These are phyloP conservation scores for Tolypocladium endophyticum DNA, from an alignment of 2,329 filamentous ascomycete species.

Conservation along the genomic window DNA sequence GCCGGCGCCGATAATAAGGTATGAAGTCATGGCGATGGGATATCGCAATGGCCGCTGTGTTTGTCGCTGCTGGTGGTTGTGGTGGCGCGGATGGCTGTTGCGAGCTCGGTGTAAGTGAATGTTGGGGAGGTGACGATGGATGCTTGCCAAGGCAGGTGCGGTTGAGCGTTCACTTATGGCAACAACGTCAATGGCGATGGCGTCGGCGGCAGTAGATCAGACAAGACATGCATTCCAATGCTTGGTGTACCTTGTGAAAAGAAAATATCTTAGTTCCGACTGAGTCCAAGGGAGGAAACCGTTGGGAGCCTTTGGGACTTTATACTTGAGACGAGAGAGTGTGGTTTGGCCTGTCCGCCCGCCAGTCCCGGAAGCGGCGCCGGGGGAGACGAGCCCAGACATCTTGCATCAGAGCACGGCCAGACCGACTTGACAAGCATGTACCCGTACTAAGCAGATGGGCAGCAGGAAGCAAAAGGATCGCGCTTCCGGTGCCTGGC, in stretches of 20 bases:
- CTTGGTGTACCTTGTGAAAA: neutral
- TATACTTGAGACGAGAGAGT: slow-evolving; percentile 3
- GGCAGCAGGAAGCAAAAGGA: neutral
- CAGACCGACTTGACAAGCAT: neutral
- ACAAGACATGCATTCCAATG: slow-evolving; percentile 5
- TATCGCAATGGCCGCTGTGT: neutral
- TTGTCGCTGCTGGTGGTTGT: neutral
- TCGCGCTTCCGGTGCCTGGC: neutral
- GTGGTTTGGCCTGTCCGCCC: neutral
- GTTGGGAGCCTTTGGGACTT: slow-evolving; percentile 4
- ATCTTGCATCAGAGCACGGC: neutral
- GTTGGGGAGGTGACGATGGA: neutral
- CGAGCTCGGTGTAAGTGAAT: neutral
- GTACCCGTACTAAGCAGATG: neutral
- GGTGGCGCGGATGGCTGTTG: neutral
- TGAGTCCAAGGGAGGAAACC: neutral
- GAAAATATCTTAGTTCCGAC: neutral
- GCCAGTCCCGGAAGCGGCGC: neutral
- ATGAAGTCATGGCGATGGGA: slow-evolving; percentile 5
- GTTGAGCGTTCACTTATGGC: neutral
- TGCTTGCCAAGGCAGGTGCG: neutral
- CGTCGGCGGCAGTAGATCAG: neutral
- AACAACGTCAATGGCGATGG: neutral
- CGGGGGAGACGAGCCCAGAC: neutral
- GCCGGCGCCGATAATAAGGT: slow-evolving; percentile 30